Evolutionary conservation across 331 rosid species (phyloP).

Genomic region (Erythrophleum ivorense): DNA sequence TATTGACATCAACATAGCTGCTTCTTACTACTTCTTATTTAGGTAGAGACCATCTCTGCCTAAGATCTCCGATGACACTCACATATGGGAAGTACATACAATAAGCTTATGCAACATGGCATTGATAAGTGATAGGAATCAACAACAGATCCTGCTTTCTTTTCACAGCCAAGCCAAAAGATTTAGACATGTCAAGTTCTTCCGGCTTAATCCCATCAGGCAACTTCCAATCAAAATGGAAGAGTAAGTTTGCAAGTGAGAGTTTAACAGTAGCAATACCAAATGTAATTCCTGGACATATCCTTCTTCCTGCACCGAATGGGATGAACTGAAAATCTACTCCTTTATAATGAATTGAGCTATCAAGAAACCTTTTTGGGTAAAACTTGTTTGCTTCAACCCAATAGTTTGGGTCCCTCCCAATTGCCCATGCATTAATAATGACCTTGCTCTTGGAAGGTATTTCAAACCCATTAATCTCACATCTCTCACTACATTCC

Average conservation of each 20-base stretch:
- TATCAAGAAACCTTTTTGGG: conserved; percentile 53
- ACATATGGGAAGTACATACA: background rate
- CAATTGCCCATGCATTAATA: conserved; percentile 58
- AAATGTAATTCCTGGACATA: too few relatives aligned
- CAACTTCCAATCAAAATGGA: conserved; percentile 48
- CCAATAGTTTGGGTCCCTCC: conserved; percentile 49
- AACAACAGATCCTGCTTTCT: conserved; percentile 27
- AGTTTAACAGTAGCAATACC: too few relatives aligned
- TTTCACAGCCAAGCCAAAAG: background rate
- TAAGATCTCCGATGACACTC: background rate
- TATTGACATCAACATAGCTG: background rate
- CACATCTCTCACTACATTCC: conserved; percentile 44
- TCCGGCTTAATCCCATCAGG: conserved; percentile 21
- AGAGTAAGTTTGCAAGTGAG: background rate
- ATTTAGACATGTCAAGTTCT: conserved; percentile 44
- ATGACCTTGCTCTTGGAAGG: conserved; percentile 31
- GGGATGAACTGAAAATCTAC: conserved; percentile 43
- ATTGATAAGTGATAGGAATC: background rate
- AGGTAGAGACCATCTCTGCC: too few relatives aligned
- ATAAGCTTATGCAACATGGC: background rate
- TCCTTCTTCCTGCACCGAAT: too few relatives aligned
- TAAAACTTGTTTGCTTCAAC: conserved; percentile 43
- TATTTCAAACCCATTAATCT: conserved; percentile 45
- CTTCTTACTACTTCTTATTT: background rate
- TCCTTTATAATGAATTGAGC: conserved; percentile 47